A percentile compares a stretch with the other conserved stretches of the same genome.
Conservation (phyloP, 2,329 filamentous ascomycete genomes). For the Aspergillus fischeri region DNA sequence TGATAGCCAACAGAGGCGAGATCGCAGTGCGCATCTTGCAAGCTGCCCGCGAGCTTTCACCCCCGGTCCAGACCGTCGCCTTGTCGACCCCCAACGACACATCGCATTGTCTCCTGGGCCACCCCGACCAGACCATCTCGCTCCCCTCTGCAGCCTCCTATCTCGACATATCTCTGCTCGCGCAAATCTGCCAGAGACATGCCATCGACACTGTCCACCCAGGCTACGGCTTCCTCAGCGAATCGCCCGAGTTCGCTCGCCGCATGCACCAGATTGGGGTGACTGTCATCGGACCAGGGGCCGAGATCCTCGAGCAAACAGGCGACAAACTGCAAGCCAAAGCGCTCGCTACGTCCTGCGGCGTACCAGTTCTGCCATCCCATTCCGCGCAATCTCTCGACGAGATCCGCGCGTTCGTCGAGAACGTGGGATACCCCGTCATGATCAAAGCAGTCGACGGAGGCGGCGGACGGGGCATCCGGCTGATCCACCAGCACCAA, state of each 20-base stretch:
- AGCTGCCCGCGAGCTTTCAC: slow-evolving; percentile 54
- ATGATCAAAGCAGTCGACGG: slow-evolving; percentile 65
- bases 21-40: slow-evolving; percentile 60
- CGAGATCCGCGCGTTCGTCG: slow-evolving; percentile 57
- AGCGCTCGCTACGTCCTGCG: slow-evolving; percentile 47
- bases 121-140: slow-evolving; percentile 47
- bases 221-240: slow-evolving; percentile 61
- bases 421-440: slow-evolving; percentile 48
- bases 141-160: slow-evolving; percentile 51
- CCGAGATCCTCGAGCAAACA: slow-evolving; percentile 54
- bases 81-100: slow-evolving; percentile 54
- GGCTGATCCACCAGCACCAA: slow-evolving; percentile 45
- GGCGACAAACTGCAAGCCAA: slow-evolving; percentile 56
- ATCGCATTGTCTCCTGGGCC: slow-evolving; percentile 49
- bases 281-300: slow-evolving; percentile 52
- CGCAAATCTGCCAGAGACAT: slow-evolving; percentile 47
- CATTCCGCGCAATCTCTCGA: slow-evolving; percentile 35
- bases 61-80: slow-evolving; percentile 50
- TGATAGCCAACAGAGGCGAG: slow-evolving; percentile 59
- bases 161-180: slow-evolving; percentile 48
- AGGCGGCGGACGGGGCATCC: slow-evolving; percentile 58
- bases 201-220: slow-evolving; percentile 55
- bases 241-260: slow-evolving; percentile 49
- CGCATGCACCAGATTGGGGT: slow-evolving; percentile 47
- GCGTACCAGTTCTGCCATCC: slow-evolving; percentile 51